Evolutionary conservation across 345 rosid genomes (phyloP), one percentile per base, ranked within the genome.

Genomic region (Cardamine resedifolia): DNA sequence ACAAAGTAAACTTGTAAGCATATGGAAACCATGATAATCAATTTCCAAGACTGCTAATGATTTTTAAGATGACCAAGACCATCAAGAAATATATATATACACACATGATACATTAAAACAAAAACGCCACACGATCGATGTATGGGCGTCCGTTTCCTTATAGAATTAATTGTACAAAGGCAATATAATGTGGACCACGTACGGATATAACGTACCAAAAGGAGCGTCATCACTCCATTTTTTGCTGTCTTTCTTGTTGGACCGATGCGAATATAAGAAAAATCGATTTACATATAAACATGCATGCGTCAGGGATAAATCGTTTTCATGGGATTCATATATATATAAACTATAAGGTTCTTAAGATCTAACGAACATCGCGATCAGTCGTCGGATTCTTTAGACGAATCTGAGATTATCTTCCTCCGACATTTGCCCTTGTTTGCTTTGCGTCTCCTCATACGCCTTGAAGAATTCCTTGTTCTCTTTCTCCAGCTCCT

Each of bases 401-500:
- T 86, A 55, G 90, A 70, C 60, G 89, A 80, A 52, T 85, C 85
- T 18, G 88, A 72, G 64, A 90, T 90, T 73, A 90, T 83, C 71
- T 86, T 93, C 91, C 78, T 84, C 92, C 3, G 98, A 84, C 93
- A 93, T 87, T 38, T 82, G 80, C 28, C 85, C 91, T 34, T 84
- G 81, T 77, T 85, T 85, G 86, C 78, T 68, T 66, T 84, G 91
- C 14, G 84, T 83, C 73, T 80, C 57, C 27, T 81, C 85, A 60
- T 93, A 93, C 7, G 75, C 88, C 80, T 86, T 85, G 60, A 92
- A 93, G 88, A 93, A 90, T 24, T 86, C 90, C 86, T 84, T 90
- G 83, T 93, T 93, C 78, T 90, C 98, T 77, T 88, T 93, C 86
- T 87, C 97, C 36, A 93, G 74, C 70, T 90, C 98, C 36, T 83